phyloP scores from a whole-genome alignment of 2,329 filamentous ascomycete genomes.

The Myriosclerotinia scirpicola region DNA sequence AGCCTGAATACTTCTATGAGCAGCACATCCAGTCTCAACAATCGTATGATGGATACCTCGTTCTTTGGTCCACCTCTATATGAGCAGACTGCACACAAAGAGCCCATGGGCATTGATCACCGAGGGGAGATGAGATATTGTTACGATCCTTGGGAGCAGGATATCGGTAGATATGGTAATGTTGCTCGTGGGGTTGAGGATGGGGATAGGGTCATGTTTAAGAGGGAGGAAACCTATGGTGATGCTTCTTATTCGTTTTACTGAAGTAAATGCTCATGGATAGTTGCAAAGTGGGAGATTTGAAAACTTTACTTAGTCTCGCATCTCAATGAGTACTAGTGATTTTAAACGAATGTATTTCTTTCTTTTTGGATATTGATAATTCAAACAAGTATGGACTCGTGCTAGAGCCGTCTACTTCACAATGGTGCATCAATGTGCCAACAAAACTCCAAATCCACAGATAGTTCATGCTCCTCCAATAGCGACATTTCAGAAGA shows the following conservation, averaged over 20 bases:
- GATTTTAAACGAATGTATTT: not conserved
- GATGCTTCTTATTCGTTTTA: not conserved
- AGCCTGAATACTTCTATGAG: not conserved
- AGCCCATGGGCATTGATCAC: not conserved
- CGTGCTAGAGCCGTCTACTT: not conserved
- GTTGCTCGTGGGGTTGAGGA: not conserved
- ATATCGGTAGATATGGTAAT: not conserved
- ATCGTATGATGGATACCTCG: not conserved
- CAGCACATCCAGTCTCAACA: not conserved
- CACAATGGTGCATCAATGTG: not conserved
- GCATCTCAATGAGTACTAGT: not conserved
- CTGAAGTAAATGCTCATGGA: not conserved
- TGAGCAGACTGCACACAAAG: not conserved
- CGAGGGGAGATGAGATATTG: not conserved
- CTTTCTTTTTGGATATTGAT: not conserved
- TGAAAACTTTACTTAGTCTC: not conserved
- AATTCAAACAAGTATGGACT: not conserved
- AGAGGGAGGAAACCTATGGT: not conserved
- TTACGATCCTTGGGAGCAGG: constrained; percentile 1
- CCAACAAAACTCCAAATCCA: not conserved
- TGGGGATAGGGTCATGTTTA: not conserved
- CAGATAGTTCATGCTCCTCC: not conserved
- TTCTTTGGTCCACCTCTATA: not conserved
- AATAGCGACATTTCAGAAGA: not conserved
- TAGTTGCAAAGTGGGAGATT: not conserved